Base-by-base conservation (phyloP, 78 protist species). In the Dictyostelium citrinum region DNA sequence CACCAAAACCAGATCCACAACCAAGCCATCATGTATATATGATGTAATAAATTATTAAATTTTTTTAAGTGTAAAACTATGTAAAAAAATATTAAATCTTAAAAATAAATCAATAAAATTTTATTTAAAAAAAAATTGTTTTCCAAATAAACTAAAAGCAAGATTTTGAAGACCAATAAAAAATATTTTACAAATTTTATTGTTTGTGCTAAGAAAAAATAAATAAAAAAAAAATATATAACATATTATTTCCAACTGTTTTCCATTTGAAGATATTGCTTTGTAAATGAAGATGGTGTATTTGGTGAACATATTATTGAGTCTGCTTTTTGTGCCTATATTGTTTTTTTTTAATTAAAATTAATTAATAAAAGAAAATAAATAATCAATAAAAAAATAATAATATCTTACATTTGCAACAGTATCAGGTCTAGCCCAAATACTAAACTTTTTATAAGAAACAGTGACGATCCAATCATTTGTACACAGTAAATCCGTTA, bases 381-480 rank as follows among this genome's bases (percentile, higher is more conserved):
- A 64, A 64, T 39, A 39, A 39, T 39, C 43, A 39, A 39, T 39
- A 58, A 17, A 55, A 5, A 1, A 61, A 64, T 11, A 12, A 29
- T 64, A 27, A 64, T 24, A 22, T 10, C 72, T 64, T 64, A 84
- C 91, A 85, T 74, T 76, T 20, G 83, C 84, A 17, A 77, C 74
- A 29, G 83, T 76, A 61, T 61, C 70, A 24, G 93, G 93, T 88
- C 93, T 88, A 9, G 86, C 93, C 93, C 93, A 88, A 35, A 88
- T 78, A 31, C 60, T 77, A n/a, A 88, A 35, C 4, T 85, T 76
- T 67, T 76, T 61, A 31, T 67, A 35, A 5, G 85, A 68, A 4
- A 55, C 78, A 4, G 93, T 78, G 5, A 88, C 46, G 8, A 88
- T 88, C 86, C 84, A 88, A 55, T 88, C 93, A 33, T 76, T 76